These are phyloP conservation scores for Corchorus olitorius DNA, from an alignment of 345 rosid genomes.

Conservation along the genomic window DNA sequence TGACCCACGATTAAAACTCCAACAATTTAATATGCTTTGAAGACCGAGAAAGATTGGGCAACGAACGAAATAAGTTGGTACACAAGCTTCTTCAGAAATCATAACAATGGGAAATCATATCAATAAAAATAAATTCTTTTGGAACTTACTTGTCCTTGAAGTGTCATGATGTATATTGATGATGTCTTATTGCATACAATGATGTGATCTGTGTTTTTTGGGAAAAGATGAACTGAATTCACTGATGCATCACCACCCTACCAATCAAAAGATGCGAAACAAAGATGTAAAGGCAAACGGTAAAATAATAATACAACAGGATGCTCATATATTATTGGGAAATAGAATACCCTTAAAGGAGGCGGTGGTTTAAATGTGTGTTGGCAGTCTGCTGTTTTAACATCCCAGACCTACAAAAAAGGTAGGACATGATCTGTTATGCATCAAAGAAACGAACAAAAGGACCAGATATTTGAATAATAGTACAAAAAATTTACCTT, in stretches of 20 bases:
- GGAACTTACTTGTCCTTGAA: constrained; percentile 85
- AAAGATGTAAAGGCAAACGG: constrained; percentile 19
- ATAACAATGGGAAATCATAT: neutral
- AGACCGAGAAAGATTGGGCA: neutral
- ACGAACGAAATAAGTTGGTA: neutral
- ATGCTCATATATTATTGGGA: constrained; percentile 6
- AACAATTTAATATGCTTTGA: neutral
- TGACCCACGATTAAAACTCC: neutral
- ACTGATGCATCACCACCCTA: constrained; percentile 99
- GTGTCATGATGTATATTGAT: constrained; percentile 89
- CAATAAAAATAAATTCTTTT: neutral
- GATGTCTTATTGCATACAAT: constrained; percentile 95
- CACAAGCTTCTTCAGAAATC: neutral
- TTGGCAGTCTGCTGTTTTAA: constrained; percentile 90
- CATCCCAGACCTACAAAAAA: constrained; percentile 82
- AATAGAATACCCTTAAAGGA: constrained; percentile 67
- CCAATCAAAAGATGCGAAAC: constrained; percentile 25
- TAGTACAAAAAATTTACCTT: constrained; percentile 45
- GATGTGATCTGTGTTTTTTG: constrained; percentile 85
- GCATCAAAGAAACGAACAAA: constrained; percentile 1
- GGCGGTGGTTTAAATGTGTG: constrained; percentile 97
- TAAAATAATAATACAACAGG: constrained; percentile 21
- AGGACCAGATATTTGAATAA: neutral
- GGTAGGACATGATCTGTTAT: constrained; percentile 5
- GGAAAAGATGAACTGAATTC: constrained; percentile 90